Conservation (phyloP, 352 stramenopile genomes). For the Phytopythium aichiense region DNA sequence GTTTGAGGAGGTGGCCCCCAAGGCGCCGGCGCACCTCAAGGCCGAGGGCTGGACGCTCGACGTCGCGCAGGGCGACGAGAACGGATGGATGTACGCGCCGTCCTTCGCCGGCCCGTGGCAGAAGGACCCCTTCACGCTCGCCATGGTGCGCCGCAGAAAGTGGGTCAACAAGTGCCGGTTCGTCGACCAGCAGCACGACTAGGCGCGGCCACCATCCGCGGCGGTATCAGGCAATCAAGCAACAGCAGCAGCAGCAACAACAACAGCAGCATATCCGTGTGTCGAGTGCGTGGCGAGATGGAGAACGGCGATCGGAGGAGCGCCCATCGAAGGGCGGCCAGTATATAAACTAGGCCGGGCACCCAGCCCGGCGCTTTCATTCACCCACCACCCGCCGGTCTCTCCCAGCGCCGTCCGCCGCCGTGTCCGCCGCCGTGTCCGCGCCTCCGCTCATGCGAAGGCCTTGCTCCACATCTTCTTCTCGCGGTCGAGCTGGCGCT, state of each 20-base stretch:
- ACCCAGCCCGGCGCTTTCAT: not conserved
- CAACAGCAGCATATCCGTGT: not conserved
- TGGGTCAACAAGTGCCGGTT: constrained; percentile 73
- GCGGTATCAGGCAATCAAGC: no score
- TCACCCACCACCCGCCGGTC: not conserved
- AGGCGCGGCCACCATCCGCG: not conserved
- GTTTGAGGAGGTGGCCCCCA: constrained; percentile 67
- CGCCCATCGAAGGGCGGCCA: not conserved
- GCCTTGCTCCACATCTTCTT: constrained; percentile 90
- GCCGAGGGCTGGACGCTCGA: constrained; percentile 76
- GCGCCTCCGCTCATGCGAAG: constrained; percentile 47
- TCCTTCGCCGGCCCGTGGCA: constrained; percentile 78
- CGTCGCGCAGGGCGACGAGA: constrained; percentile 70
- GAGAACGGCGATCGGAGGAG: not conserved
- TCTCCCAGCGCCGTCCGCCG: not conserved
- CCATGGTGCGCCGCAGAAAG: constrained; percentile 75
- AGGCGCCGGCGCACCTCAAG: constrained; percentile 43
- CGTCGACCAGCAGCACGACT: constrained; percentile 4
- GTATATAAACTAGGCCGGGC: constrained; percentile 3
- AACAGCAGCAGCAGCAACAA: not conserved
- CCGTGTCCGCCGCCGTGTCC: not conserved
- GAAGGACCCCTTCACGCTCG: constrained; percentile 65
- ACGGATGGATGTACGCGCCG: constrained; percentile 82
- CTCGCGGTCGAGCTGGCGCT: constrained; percentile 82
- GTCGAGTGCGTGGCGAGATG: not conserved